These are phyloP conservation scores for Rhizopogon salebrosus DNA, from an alignment of 768 basidiomycete species.

Conservation along the genomic window DNA sequence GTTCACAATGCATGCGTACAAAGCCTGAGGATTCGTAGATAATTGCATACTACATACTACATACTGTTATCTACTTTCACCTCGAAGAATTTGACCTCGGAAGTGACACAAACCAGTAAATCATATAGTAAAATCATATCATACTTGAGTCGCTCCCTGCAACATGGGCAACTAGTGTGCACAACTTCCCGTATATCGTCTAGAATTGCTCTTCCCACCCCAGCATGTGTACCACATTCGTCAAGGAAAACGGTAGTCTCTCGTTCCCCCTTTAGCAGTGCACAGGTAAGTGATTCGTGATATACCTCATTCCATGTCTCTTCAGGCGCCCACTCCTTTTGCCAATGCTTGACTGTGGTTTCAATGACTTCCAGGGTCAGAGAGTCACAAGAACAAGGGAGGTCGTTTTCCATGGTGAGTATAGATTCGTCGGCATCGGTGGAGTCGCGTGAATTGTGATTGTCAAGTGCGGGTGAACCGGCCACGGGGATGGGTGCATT, in stretches of 20 bases:
- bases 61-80: slow-evolving; percentile 1
- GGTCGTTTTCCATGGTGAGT: not conserved
- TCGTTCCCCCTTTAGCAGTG: not conserved
- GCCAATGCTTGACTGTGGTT: not conserved
- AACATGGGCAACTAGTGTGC: not conserved
- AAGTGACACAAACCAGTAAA: not conserved
- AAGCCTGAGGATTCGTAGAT: too few species aligned
- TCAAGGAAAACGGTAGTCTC: not conserved
- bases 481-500: too few species aligned
- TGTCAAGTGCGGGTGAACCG: too few species aligned
- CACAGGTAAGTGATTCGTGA: not conserved
- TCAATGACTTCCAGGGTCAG: not conserved
- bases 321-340: not conserved
- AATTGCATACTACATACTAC: too few species aligned
- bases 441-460: too few species aligned
- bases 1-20: too few species aligned
- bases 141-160: not conserved
- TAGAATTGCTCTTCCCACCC: not conserved
- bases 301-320: not conserved
- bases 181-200: not conserved
- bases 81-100: not conserved
- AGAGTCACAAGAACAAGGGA: not conserved
- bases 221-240: not conserved
- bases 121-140: not conserved
- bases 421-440: too few species aligned